phyloP scores from a whole-genome alignment of 345 rosid species.

The Murraya paniculata region DNA sequence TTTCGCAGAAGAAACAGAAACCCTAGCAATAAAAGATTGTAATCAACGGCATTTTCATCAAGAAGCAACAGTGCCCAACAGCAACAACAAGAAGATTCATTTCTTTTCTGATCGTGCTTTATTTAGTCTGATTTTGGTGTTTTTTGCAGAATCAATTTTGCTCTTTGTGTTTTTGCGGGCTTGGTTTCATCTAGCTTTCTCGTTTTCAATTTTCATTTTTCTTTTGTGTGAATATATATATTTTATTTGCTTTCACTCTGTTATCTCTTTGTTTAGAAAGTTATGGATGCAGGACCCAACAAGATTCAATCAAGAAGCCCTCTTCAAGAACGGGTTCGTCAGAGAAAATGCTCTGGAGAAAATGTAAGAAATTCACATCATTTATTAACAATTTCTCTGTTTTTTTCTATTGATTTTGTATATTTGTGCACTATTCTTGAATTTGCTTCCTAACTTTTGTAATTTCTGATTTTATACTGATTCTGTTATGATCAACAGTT shows the following conservation, averaged over 20 bases:
- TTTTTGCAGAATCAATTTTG: background rate
- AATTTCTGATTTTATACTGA: background rate
- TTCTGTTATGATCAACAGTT: conserved; percentile 22
- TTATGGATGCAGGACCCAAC: conserved; percentile 34
- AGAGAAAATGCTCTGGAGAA: conserved; percentile 22
- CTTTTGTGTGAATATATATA: background rate
- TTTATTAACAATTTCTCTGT: background rate
- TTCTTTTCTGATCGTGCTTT: background rate
- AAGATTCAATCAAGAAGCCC: conserved; percentile 29
- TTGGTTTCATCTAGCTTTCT: background rate
- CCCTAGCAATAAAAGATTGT: background rate
- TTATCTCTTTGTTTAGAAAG: background rate
- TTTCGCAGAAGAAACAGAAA: background rate
- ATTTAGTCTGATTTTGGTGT: background rate
- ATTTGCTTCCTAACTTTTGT: background rate
- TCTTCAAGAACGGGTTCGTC: conserved; percentile 31
- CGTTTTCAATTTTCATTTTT: background rate
- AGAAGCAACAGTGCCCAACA: background rate
- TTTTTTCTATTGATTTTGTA: background rate
- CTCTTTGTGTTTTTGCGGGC: background rate
- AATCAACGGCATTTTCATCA: background rate
- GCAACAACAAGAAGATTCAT: background rate
- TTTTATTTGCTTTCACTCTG: background rate
- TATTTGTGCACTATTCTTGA: background rate
- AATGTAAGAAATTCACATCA: conserved; percentile 19